Percentiles rank a stretch among this genome's conserved stretches.
Conservation (phyloP, 805 yeast genomes). For the Lipomyces starkeyi region DNA sequence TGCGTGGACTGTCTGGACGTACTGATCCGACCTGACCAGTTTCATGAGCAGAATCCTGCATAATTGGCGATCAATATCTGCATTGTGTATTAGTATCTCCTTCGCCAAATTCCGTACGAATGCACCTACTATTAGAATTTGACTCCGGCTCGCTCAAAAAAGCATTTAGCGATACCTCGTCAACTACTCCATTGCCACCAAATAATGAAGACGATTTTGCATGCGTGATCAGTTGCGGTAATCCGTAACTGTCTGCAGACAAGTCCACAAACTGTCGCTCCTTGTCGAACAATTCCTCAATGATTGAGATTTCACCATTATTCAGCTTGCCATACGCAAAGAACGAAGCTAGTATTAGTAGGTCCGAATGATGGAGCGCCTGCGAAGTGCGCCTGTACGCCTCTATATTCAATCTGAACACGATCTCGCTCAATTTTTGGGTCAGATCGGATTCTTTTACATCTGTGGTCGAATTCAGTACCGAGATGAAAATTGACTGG, state of each 20-base stretch:
- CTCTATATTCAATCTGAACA: conserved; percentile 53
- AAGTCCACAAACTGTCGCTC: conserved; percentile 29
- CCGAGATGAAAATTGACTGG: conserved; percentile 47
- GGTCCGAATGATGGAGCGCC: conserved; percentile 55
- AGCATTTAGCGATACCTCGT: conserved; percentile 9
- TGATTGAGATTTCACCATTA: conserved; percentile 19
- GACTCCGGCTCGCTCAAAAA: conserved; percentile 12
- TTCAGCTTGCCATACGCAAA: conserved; percentile 27
- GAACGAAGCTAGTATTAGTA: conserved; percentile 51
- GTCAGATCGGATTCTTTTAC: conserved; percentile 22
- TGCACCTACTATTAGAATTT: conserved; percentile 9
- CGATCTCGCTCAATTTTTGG: conserved; percentile 46
- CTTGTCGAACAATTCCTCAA: conserved; percentile 25
- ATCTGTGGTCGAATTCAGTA: conserved; percentile 38
- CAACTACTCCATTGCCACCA: conserved; percentile 16
- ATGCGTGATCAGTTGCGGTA: conserved; percentile 17
- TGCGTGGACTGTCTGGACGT: conserved; percentile 15
- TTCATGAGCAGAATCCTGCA: conserved; percentile 28
- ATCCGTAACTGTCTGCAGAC: conserved; percentile 19
- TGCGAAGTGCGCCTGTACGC: conserved; percentile 55
- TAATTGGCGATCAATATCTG: conserved; percentile 27
- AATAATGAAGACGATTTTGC: conserved; percentile 16
- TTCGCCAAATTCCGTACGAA: conserved; percentile 5
- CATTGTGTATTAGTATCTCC: background rate
- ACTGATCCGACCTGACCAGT: conserved; percentile 29